Evolutionary conservation across 495 filamentous ascomycete species (phyloP).

Genomic region (Penicillium waksmanii): DNA sequence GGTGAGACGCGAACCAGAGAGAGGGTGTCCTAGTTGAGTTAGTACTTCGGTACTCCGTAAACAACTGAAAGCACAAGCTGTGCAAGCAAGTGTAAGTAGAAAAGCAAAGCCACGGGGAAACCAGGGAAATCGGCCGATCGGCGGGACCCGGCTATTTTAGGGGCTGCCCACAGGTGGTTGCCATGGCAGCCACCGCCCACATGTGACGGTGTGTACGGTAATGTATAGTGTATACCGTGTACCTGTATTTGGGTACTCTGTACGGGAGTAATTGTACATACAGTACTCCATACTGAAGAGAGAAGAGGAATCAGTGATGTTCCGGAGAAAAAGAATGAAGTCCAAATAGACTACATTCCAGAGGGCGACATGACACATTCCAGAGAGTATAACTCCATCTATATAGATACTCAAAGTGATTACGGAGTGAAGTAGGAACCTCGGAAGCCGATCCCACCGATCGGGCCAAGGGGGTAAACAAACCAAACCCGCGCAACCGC

Average conservation of each 20-base stretch:
- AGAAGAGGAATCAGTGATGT: neutral
- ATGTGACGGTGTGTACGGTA: neutral
- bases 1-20: neutral
- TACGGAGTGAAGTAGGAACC: slow-evolving; percentile 9
- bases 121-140: neutral
- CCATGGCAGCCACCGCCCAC: neutral
- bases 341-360: slow-evolving; percentile 4
- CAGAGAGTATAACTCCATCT: neutral
- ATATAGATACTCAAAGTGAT: neutral
- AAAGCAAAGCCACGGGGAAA: too few relatives aligned
- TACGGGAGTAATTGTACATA: neutral
- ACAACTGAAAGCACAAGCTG: neutral
- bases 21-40: neutral
- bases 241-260: too few relatives aligned
- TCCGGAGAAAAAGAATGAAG: neutral
- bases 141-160: neutral
- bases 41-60: too few relatives aligned
- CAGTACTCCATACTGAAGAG: neutral
- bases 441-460: slow-evolving; percentile 22
- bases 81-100: neutral
- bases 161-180: neutral
- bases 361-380: slow-evolving; percentile 8
- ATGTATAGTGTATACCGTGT: neutral
- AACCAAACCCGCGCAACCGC: slow-evolving; percentile 13
- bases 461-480: slow-evolving; percentile 28